phyloP scores from a whole-genome alignment of 1,139 yeast species.

The Zygotorulaspora mrakii region DNA sequence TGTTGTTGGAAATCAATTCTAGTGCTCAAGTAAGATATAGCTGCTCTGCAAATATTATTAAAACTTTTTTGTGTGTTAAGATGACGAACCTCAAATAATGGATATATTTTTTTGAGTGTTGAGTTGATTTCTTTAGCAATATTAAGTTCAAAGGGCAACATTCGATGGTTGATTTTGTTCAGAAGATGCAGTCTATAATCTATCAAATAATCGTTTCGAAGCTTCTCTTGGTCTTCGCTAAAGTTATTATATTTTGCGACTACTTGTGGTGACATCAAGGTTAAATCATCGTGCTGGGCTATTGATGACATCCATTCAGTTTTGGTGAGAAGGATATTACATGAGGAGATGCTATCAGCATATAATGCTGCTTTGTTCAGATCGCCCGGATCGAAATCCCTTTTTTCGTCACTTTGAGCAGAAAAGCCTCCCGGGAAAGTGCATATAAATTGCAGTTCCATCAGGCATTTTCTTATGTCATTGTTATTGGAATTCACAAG shows the following conservation, averaged over 20 bases:
- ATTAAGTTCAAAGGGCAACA: constrained; percentile 39
- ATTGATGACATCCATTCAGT: constrained; percentile 40
- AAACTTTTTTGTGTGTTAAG: constrained; percentile 5
- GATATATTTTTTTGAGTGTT: constrained; percentile 1
- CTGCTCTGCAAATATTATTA: constrained; percentile 12
- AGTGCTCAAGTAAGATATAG: constrained; percentile 19
- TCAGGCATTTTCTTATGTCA: constrained; percentile 57
- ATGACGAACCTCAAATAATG: constrained; percentile 1
- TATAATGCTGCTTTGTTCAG: constrained; percentile 18
- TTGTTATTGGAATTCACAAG: constrained; percentile 39
- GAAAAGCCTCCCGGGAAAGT: constrained; percentile 14
- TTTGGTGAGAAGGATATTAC: constrained; percentile 40
- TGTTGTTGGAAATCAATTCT: constrained; percentile 14
- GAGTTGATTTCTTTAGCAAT: constrained; percentile 35
- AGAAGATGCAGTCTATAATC: constrained; percentile 29
- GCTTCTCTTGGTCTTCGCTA: constrained; percentile 30
- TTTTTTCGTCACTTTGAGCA: constrained; percentile 1
- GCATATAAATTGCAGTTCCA: constrained; percentile 53
- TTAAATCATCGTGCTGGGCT: constrained; percentile 38
- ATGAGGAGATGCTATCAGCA: constrained; percentile 41
- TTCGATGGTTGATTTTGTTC: constrained; percentile 29
- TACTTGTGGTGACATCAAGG: constrained; percentile 42
- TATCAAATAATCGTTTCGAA: constrained; percentile 28
- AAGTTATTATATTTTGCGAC: constrained; percentile 37
- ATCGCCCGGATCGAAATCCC: background rate